Base-by-base conservation (phyloP, 805 yeast species). In the Nakazawaea laoshanensis region DNA sequence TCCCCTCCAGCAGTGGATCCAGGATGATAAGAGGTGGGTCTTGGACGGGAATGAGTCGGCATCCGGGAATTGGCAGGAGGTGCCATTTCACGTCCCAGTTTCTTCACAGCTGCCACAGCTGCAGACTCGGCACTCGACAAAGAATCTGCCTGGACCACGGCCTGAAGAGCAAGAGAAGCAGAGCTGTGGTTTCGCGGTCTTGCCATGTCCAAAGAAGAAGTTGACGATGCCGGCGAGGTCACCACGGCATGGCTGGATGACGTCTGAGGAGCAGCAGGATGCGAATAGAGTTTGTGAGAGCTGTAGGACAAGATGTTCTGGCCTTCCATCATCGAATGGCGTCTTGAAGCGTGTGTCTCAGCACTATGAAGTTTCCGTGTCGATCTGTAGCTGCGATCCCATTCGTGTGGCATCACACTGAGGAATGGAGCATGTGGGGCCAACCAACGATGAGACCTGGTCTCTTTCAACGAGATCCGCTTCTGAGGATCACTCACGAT, bases 1-100 rank as follows among this genome's bases (percentile, higher is more conserved):
- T 55, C 61, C 10, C 47, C 44, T 7, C 19, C 13, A 8, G 9
- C 7, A 17, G 49, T 31, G n/a, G 53, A 48, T 2, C 78, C 67
- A 12, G 94, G 94, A 49, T 83, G 88, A 48, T 79, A 83, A 7
- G 92, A 81, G 0, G 89, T 82, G 26, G 94, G 94, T 51, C 94
- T 70, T 37, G 86, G 88, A 47, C 72, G 77, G 51, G 74, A 69
- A 8, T 64, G 47, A 32, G 64, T 56, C 16, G 29, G 5, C 2
- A 13, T 23, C 20, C 50, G 42, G 2, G 57, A 39, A 19, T 35
- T 35, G 7, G 29, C 20, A 7, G 24, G 24, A 9, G 30, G 23
- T 6, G n/a, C n/a, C n/a, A n/a, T n/a, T n/a, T n/a, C n/a, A n/a
- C n/a, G n/a, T n/a, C n/a, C n/a, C n/a, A n/a, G n/a, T n/a, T n/a